phyloP scores from a whole-genome alignment of 768 basidiomycete species.

The Roridomyces roridus region DNA sequence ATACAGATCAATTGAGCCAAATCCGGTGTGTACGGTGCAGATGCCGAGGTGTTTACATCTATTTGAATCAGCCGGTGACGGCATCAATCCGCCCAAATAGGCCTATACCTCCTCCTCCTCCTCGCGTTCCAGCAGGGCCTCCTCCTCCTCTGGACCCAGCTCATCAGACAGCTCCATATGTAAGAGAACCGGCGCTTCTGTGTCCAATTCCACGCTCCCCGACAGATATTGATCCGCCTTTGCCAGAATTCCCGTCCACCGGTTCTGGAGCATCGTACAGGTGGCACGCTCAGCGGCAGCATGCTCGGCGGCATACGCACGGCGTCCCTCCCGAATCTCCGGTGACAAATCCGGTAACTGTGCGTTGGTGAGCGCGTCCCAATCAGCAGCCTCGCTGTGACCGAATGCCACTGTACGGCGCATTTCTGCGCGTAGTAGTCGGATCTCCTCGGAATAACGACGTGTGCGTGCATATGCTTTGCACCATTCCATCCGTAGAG shows the following conservation, averaged over 20 bases:
- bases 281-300: neutral
- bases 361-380: neutral
- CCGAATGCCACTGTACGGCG: constrained; percentile 1
- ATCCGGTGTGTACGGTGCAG: too few species aligned
- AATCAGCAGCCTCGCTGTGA: neutral
- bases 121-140: too few species aligned
- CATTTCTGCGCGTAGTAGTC: constrained; percentile 26
- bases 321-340: constrained; percentile 15
- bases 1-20: too few species aligned
- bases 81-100: too few species aligned
- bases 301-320: neutral
- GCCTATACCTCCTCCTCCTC: too few species aligned
- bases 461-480: constrained; percentile 4
- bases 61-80: too few species aligned
- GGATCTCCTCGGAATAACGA: constrained; percentile 22
- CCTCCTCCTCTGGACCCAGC: too few species aligned
- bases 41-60: too few species aligned
- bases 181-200: neutral
- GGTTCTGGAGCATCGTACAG: neutral
- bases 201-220: neutral
- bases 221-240: neutral
- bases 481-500: neutral
- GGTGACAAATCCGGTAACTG: neutral
- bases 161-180: too few species aligned
- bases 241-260: neutral